phyloP scores from a whole-genome alignment of 139 green algal species.

The Raphidocelis subcapitata region DNA sequence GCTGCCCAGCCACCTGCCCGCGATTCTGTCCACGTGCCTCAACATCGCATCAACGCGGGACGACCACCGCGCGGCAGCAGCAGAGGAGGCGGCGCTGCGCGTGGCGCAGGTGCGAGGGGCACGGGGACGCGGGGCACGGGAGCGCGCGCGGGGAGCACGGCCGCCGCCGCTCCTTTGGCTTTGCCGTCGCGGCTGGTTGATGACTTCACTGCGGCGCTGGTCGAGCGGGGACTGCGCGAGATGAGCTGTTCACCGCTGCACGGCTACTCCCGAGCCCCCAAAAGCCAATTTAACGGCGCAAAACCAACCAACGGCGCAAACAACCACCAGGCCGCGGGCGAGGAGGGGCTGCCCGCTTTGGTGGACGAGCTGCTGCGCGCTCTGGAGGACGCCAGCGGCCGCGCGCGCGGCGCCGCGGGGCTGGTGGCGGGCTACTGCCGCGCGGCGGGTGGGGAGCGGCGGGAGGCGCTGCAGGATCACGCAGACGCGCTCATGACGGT shows the following conservation, averaged over 20 bases:
- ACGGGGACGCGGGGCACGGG: too few species aligned
- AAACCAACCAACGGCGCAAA: background rate
- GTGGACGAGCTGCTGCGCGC: conserved; percentile 69
- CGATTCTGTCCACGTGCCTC: conserved; percentile 28
- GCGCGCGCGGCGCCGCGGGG: conserved; percentile 51
- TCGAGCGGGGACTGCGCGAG: too few species aligned
- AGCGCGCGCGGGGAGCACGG: too few species aligned
- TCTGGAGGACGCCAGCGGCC: conserved; percentile 60
- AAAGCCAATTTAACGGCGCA: too few species aligned
- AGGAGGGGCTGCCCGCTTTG: conserved; percentile 77
- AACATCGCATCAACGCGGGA: background rate
- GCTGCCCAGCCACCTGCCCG: conserved; percentile 21
- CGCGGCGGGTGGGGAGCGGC: background rate
- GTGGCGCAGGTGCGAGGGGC: conserved; percentile 8
- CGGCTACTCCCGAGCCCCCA: too few species aligned
- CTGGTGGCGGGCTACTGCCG: conserved; percentile 42
- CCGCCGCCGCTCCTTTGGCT: too few species aligned
- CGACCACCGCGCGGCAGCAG: conserved; percentile 6
- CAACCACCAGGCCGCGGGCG: conserved; percentile 29
- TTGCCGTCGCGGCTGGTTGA: too few species aligned
- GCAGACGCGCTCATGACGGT: conserved; percentile 64
- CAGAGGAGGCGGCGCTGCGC: conserved; percentile 17
- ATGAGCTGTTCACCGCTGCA: too few species aligned
- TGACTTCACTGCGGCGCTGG: too few species aligned
- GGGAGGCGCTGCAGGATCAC: conserved; percentile 59